Percentiles rank a stretch among this genome's conserved stretches.
Evolutionary conservation across 768 basidiomycete species (phyloP).

Genomic region (Trametes villosa): DNA sequence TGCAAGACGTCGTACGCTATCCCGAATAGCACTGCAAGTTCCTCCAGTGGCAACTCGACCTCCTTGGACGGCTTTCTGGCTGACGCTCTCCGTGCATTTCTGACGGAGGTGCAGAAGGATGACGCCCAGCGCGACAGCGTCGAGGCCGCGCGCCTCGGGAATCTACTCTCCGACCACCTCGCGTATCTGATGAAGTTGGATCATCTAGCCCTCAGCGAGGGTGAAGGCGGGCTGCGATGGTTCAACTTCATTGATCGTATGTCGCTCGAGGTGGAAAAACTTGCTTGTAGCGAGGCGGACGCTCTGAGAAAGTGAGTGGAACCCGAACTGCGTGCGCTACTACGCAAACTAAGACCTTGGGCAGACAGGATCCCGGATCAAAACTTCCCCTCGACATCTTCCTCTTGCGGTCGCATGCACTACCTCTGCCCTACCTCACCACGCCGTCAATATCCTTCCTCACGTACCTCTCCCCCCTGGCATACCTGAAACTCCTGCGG

Average conservation of each 20-base stretch:
- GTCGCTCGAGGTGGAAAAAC: slow-evolving; percentile 49
- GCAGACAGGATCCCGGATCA: slow-evolving; percentile 28
- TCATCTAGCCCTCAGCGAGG: slow-evolving; percentile 61
- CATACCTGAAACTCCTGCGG: slow-evolving; percentile 68
- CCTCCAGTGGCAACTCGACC: slow-evolving; percentile 50
- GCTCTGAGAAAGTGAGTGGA: slow-evolving; percentile 51
- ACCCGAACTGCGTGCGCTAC: slow-evolving; percentile 36
- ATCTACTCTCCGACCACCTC: slow-evolving; percentile 56
- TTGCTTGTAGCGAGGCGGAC: slow-evolving; percentile 59
- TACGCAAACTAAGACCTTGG: slow-evolving; percentile 20
- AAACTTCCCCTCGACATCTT: slow-evolving; percentile 71
- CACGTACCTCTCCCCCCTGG: slow-evolving; percentile 66
- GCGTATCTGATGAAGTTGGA: slow-evolving; percentile 77
- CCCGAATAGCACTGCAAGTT: slow-evolving; percentile 41
- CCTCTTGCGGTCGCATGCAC: slow-evolving; percentile 63
- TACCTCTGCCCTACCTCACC: slow-evolving; percentile 74
- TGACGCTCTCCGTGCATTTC: slow-evolving; percentile 58
- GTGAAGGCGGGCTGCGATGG: slow-evolving; percentile 72
- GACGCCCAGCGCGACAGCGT: slow-evolving; percentile 54
- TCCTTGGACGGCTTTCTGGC: slow-evolving; percentile 69
- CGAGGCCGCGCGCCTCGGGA: slow-evolving; percentile 54
- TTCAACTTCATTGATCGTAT: slow-evolving; percentile 68
- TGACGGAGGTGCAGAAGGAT: slow-evolving; percentile 60
- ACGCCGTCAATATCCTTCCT: slow-evolving; percentile 76
- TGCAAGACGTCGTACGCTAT: slow-evolving; percentile 80